phyloP scores from a whole-genome alignment of 2,329 filamentous ascomycete genomes.

The Neonectria hederae region DNA sequence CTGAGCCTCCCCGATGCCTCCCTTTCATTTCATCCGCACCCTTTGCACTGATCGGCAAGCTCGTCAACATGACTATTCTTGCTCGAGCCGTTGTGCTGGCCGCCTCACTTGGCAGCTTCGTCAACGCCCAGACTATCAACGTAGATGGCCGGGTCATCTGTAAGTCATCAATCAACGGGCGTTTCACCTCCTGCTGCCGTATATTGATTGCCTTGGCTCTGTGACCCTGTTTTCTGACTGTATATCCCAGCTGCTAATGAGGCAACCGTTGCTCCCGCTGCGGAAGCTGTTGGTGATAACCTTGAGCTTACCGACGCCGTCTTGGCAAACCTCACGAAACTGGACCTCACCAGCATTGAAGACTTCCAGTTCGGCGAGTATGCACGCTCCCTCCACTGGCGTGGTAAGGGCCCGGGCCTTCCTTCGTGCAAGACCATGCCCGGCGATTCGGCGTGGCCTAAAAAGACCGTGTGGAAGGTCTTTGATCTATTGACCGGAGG shows the following conservation, averaged over 20 bases:
- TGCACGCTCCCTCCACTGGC: constrained; percentile 29
- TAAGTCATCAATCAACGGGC: constrained; percentile 20
- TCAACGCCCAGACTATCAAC: constrained; percentile 38
- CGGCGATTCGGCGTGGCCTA: constrained; percentile 45
- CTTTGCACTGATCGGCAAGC: constrained; percentile 8
- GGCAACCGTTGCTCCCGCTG: constrained; percentile 37
- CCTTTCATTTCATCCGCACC: constrained; percentile 8
- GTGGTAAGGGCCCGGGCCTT: constrained; percentile 2
- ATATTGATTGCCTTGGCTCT: not conserved
- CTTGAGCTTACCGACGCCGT: constrained; percentile 47
- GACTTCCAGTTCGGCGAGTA: constrained; percentile 46
- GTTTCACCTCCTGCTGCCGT: not conserved
- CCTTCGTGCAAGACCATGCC: constrained; percentile 46
- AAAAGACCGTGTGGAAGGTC: constrained; percentile 41
- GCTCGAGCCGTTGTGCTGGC: constrained; percentile 22
- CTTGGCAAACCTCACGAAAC: constrained; percentile 42
- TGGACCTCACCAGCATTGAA: constrained; percentile 41
- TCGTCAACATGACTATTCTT: constrained; percentile 21
- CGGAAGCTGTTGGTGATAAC: constrained; percentile 18
- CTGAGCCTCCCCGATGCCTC: not conserved
- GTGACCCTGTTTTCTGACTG: constrained; percentile 6
- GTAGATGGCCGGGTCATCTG: constrained; percentile 31
- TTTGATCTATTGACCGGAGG: constrained; percentile 47
- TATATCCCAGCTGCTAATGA: constrained; percentile 30
- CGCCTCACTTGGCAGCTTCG: constrained; percentile 19